phyloP scores from a whole-genome alignment of 164 flowering plant species.

The Echeveria elegans region DNA sequence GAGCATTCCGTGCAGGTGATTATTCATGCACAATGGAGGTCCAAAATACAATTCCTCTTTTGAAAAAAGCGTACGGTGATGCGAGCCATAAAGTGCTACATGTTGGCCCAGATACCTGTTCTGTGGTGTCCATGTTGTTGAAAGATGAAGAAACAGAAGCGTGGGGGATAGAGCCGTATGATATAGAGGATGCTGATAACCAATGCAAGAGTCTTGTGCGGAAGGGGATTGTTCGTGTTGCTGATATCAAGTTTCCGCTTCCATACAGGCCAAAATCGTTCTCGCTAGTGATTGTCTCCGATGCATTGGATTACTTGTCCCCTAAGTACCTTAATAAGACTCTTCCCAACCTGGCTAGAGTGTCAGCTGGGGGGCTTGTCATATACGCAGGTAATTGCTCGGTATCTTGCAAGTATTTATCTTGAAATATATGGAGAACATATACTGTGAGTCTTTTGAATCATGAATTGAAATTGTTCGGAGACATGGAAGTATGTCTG shows the following conservation, averaged over 20 bases:
- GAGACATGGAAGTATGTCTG: neutral
- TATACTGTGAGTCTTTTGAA: neutral
- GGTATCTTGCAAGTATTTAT: neutral
- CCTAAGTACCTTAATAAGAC: constrained; percentile 11
- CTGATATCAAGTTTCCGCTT: constrained; percentile 13
- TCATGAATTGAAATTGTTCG: neutral
- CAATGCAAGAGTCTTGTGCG: constrained; percentile 13
- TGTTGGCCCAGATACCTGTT: constrained; percentile 12
- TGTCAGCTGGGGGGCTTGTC: constrained; percentile 9
- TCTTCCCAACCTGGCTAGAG: constrained; percentile 10
- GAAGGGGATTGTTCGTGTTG: constrained; percentile 12
- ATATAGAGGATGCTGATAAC: constrained; percentile 11
- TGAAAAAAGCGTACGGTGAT: constrained; percentile 12
- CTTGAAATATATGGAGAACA: no score
- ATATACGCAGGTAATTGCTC: constrained; percentile 8
- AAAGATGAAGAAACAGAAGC: constrained; percentile 14
- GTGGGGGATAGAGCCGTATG: constrained; percentile 13
- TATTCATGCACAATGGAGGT: constrained; percentile 11
- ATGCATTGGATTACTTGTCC: constrained; percentile 12
- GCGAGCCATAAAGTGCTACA: constrained; percentile 10
- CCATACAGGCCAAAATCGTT: constrained; percentile 11
- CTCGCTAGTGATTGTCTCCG: constrained; percentile 11
- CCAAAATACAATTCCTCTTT: constrained; percentile 7
- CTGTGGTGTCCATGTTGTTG: constrained; percentile 11
- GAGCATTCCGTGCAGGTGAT: constrained; percentile 5